Evolutionary conservation across 208 protist species (phyloP).

Genomic region (Trypanosoma congolense): DNA sequence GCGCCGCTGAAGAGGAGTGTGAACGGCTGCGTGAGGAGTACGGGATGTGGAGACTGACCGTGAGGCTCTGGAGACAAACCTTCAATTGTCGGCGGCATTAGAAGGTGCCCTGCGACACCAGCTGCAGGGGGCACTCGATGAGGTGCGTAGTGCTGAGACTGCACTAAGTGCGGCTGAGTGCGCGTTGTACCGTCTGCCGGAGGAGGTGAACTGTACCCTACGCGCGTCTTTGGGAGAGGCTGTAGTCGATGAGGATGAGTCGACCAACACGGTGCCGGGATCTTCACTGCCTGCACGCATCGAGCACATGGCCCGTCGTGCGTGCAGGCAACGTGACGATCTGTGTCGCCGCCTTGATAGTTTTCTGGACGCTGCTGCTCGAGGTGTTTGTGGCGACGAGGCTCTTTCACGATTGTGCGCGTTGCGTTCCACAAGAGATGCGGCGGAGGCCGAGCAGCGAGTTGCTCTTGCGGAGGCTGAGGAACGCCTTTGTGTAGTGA

Average conservation of each 20-base stretch:
- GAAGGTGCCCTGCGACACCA: not conserved
- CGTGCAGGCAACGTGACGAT: not conserved
- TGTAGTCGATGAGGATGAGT: not conserved
- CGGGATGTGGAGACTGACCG: not conserved
- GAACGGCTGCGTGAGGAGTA: not conserved
- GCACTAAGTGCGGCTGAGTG: not conserved
- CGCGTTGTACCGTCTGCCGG: not conserved
- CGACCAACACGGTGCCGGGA: not conserved
- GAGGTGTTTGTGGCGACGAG: not conserved
- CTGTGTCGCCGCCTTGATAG: not conserved
- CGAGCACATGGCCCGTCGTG: not conserved
- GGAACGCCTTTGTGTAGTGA: slow-evolving; percentile 2
- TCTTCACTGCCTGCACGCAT: slow-evolving; percentile 3
- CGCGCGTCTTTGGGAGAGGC: too few species aligned
- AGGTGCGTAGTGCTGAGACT: not conserved
- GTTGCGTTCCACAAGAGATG: slow-evolving; percentile 4
- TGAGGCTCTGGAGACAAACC: not conserved
- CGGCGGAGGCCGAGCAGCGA: slow-evolving; percentile 1
- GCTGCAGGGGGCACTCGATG: not conserved
- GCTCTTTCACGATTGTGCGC: not conserved
- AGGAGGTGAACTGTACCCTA: not conserved
- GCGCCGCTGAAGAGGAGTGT: not conserved
- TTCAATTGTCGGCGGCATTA: not conserved
- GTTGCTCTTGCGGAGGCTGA: slow-evolving; percentile 1
- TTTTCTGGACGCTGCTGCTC: not conserved